Conservation (phyloP, 441 rosid species). For the Populus hybrid region DNA sequence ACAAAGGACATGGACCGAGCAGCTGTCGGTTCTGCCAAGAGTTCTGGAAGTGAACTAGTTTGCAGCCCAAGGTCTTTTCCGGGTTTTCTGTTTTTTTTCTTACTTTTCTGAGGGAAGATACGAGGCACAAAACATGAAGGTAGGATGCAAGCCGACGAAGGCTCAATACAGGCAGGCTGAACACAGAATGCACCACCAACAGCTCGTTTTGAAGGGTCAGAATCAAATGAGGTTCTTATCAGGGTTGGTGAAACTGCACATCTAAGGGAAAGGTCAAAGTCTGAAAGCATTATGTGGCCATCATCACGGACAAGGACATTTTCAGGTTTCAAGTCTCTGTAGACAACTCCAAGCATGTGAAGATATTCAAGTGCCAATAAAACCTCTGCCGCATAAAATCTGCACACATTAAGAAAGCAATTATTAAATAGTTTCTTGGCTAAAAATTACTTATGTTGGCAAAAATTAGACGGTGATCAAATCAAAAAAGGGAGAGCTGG, state of each 20-base stretch:
- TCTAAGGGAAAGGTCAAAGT: slow-evolving; percentile 91
- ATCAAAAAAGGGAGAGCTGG: not conserved
- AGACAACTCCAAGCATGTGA: slow-evolving; percentile 97
- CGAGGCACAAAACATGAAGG: slow-evolving; percentile 90
- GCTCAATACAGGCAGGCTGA: slow-evolving; percentile 86
- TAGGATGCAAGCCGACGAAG: slow-evolving; percentile 76
- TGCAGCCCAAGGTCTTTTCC: slow-evolving; percentile 51
- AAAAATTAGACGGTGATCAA: not conserved
- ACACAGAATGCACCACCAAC: slow-evolving; percentile 62
- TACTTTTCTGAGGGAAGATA: slow-evolving; percentile 67
- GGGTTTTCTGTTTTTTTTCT: slow-evolving; percentile 64
- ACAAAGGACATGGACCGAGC: slow-evolving; percentile 97
- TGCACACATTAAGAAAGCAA: slow-evolving; percentile 25
- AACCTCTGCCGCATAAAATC: slow-evolving; percentile 94
- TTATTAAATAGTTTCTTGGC: not conserved
- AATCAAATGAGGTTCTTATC: slow-evolving; percentile 57
- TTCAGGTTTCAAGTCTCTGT: slow-evolving; percentile 97
- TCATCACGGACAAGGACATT: slow-evolving; percentile 96
- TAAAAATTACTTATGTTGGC: not conserved
- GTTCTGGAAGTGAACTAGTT: slow-evolving; percentile 67
- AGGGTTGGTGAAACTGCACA: slow-evolving; percentile 92
- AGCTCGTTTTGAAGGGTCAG: slow-evolving; percentile 51
- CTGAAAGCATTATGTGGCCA: slow-evolving; percentile 98
- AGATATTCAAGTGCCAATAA: slow-evolving; percentile 93
- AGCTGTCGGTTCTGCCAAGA: slow-evolving; percentile 92